A percentile compares a stretch with the other conserved stretches of the same genome.
Evolutionary conservation across 2,329 filamentous ascomycete genomes (phyloP).

Genomic region (Aplosporella prunicola): DNA sequence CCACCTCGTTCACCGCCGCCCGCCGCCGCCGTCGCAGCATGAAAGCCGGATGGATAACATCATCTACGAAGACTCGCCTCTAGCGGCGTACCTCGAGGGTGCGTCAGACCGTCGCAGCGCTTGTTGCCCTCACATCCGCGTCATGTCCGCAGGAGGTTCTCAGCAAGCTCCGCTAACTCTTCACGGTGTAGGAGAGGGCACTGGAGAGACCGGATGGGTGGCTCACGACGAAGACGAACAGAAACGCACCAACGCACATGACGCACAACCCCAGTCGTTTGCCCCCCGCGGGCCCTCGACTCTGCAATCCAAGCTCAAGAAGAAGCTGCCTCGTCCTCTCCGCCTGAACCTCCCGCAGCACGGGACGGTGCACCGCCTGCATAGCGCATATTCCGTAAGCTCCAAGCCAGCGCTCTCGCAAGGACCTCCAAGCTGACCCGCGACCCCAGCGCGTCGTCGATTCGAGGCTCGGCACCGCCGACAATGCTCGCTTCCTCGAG

Average conservation of each 20-base stretch:
- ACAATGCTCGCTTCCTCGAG: slow-evolving; percentile 80
- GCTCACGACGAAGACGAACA: slow-evolving; percentile 5
- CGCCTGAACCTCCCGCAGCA: slow-evolving; percentile 26
- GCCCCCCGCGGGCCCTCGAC: slow-evolving; percentile 42
- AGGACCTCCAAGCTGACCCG: slow-evolving; percentile 12
- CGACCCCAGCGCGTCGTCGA: slow-evolving; percentile 54
- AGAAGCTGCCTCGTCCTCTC: slow-evolving; percentile 41
- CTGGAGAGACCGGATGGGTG: slow-evolving; percentile 14
- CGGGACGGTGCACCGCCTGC: slow-evolving; percentile 29
- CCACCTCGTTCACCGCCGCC: background rate
- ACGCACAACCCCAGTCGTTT: slow-evolving; percentile 30
- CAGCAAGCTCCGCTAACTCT: slow-evolving; percentile 16
- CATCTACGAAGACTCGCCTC: slow-evolving; percentile 75
- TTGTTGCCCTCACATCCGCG: slow-evolving; percentile 11
- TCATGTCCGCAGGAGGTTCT: slow-evolving; percentile 8
- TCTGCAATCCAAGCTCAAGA: slow-evolving; percentile 39
- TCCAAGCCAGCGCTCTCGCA: slow-evolving; percentile 5
- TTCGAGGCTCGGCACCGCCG: slow-evolving; percentile 61
- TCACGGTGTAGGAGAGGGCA: slow-evolving; percentile 25
- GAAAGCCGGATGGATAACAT: slow-evolving; percentile 64
- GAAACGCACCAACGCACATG: background rate
- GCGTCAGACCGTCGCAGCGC: slow-evolving; percentile 22
- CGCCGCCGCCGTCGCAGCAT: slow-evolving; percentile 14
- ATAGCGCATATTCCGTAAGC: slow-evolving; percentile 29
- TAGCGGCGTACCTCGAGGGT: slow-evolving; percentile 89